A percentile compares a stretch with the other conserved stretches of the same genome.
These are phyloP conservation scores for Tuber magnatum DNA, from an alignment of 495 filamentous ascomycete species.

Conservation along the genomic window DNA sequence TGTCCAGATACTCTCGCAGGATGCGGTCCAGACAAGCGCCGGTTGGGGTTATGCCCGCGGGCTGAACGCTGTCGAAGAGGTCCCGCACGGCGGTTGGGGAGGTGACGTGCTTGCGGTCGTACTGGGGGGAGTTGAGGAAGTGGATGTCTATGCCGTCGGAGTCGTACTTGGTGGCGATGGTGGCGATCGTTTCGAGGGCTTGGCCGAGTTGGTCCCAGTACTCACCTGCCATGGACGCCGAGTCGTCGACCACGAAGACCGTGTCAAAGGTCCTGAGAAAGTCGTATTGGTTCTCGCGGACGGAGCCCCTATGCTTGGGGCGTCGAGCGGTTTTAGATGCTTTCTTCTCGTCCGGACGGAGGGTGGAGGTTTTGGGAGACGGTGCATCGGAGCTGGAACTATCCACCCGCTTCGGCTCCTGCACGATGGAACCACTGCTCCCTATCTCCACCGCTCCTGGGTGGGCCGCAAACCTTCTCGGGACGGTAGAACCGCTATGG, in stretches of 20 bases:
- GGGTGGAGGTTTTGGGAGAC: constrained; percentile 6
- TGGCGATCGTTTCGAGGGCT: constrained; percentile 70
- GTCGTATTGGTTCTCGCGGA: constrained; percentile 60
- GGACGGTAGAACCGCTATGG: constrained; percentile 12
- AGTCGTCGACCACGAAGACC: constrained; percentile 85
- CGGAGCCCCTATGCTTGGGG: constrained; percentile 5
- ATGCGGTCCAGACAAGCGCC: constrained; percentile 67
- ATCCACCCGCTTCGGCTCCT: not conserved
- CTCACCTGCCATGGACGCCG: constrained; percentile 70
- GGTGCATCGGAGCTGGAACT: not conserved
- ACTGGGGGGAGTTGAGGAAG: constrained; percentile 66
- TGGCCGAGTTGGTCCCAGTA: constrained; percentile 69
- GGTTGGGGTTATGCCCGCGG: constrained; percentile 64
- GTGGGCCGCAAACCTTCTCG: constrained; percentile 12
- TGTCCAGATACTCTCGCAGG: constrained; percentile 60
- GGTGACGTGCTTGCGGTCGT: constrained; percentile 27
- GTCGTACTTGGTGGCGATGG: constrained; percentile 77
- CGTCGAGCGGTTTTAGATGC: not conserved
- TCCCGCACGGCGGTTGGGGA: constrained; percentile 46
- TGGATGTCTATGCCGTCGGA: constrained; percentile 86
- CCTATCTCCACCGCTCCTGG: constrained; percentile 34
- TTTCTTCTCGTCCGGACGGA: not conserved
- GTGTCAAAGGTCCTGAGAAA: constrained; percentile 88
- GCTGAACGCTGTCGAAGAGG: constrained; percentile 61
- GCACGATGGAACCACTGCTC: constrained; percentile 18